Evolutionary conservation across 2,329 filamentous ascomycete genomes (phyloP).

Genomic region (Lasiodiplodia sp.): DNA sequence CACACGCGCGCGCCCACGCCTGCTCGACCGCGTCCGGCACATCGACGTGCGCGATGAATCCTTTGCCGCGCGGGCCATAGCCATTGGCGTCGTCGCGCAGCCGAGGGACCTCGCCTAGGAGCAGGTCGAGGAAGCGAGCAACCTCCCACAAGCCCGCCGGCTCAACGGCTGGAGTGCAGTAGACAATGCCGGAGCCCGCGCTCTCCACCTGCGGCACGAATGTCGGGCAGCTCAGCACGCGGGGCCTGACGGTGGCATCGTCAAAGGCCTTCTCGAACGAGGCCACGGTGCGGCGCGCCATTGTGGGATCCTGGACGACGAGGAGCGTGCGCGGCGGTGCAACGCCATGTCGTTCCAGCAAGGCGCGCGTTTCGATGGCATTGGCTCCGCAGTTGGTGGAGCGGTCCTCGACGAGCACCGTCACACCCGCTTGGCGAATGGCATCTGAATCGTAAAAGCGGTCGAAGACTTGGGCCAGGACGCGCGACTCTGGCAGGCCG

Average conservation of each 20-base stretch:
- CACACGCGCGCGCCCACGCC: constrained; percentile 40
- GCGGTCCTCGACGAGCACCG: constrained; percentile 52
- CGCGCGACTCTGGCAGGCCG: constrained; percentile 50
- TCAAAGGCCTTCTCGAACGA: constrained; percentile 52
- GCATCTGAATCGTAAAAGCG: constrained; percentile 39
- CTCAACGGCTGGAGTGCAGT: not conserved
- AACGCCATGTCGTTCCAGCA: constrained; percentile 45
- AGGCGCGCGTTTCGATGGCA: constrained; percentile 45
- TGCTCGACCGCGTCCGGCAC: constrained; percentile 47
- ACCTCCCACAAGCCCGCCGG: constrained; percentile 45
- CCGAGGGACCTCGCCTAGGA: constrained; percentile 55
- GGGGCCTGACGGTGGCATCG: constrained; percentile 31
- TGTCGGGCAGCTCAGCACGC: constrained; percentile 43
- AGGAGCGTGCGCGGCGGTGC: constrained; percentile 39
- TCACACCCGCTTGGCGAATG: constrained; percentile 38
- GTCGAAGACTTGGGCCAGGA: constrained; percentile 48
- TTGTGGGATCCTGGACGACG: constrained; percentile 57
- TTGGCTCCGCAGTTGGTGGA: constrained; percentile 58
- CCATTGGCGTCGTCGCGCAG: constrained; percentile 52
- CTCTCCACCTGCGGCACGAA: constrained; percentile 40
- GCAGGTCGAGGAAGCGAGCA: constrained; percentile 50
- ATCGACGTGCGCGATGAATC: constrained; percentile 55
- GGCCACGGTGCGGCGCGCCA: constrained; percentile 52
- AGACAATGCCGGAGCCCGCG: not conserved
- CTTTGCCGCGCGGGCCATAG: constrained; percentile 54